These are phyloP conservation scores for Cardiospermum halicacabum DNA, from an alignment of 345 rosid genomes.

Conservation along the genomic window DNA sequence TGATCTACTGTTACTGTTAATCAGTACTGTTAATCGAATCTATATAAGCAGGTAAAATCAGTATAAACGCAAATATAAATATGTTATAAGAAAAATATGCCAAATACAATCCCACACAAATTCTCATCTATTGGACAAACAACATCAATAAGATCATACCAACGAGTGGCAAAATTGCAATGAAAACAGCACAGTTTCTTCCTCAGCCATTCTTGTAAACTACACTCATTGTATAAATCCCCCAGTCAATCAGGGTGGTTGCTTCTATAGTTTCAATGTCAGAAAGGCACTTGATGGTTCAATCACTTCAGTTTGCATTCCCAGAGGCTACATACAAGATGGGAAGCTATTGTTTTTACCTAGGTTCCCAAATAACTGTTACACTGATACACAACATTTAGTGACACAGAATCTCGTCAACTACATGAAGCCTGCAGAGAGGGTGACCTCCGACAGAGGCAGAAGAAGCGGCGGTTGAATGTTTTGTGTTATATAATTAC, in stretches of 20 bases:
- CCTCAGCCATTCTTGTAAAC: neutral
- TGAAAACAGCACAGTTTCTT: neutral
- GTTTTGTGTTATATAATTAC: neutral
- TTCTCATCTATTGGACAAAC: no score
- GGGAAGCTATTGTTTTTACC: conserved; percentile 16
- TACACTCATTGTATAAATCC: neutral
- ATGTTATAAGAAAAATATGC: no score
- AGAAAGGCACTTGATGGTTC: conserved; percentile 8
- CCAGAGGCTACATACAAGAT: conserved; percentile 15
- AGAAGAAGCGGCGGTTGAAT: neutral
- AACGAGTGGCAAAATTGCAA: neutral
- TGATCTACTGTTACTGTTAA: no score
- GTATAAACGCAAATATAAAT: no score
- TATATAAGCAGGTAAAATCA: no score
- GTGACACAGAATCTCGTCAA: conserved; percentile 8
- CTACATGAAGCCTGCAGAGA: neutral
- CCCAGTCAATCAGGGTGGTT: conserved; percentile 1
- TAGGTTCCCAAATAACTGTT: conserved; percentile 18
- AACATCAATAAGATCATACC: no score
- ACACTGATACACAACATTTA: conserved; percentile 17
- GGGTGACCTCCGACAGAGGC: conserved; percentile 2
- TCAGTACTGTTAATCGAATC: no score
- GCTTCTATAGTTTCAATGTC: neutral
- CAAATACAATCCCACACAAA: no score
- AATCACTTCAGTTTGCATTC: conserved; percentile 4